These are phyloP conservation scores for Lactarius hatsudake DNA, from an alignment of 768 basidiomycete genomes.

Conservation along the genomic window DNA sequence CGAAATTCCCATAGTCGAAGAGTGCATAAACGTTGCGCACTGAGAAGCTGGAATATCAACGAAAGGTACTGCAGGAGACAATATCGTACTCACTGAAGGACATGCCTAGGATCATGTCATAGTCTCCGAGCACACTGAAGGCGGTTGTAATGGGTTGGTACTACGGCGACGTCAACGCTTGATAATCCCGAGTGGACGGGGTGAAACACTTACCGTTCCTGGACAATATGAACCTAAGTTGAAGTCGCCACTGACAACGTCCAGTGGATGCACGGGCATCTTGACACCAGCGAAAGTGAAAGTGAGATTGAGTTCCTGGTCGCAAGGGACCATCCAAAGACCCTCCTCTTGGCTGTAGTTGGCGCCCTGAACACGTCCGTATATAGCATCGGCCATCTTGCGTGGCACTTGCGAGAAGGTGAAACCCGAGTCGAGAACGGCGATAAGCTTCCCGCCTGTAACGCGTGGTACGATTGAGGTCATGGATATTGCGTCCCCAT, in stretches of 20 bases:
- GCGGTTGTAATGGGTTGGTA: slow-evolving; percentile 84
- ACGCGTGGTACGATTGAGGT: slow-evolving; percentile 69
- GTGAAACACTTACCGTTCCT: slow-evolving; percentile 53
- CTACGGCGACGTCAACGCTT: slow-evolving; percentile 35
- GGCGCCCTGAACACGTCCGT: slow-evolving; percentile 73
- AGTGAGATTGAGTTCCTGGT: slow-evolving; percentile 65
- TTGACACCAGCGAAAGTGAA: slow-evolving; percentile 66
- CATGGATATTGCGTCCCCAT: slow-evolving; percentile 58
- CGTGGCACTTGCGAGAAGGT: slow-evolving; percentile 72
- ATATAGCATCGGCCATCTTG: slow-evolving; percentile 74
- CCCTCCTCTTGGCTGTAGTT: slow-evolving; percentile 53
- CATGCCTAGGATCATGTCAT: slow-evolving; percentile 84
- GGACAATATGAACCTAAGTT: slow-evolving; percentile 47
- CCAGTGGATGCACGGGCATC: slow-evolving; percentile 76
- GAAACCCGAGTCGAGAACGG: slow-evolving; percentile 73
- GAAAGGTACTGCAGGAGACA: slow-evolving; percentile 3
- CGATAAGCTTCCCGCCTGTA: slow-evolving; percentile 61
- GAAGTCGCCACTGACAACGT: slow-evolving; percentile 61
- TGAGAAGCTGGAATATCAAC: slow-evolving; percentile 32
- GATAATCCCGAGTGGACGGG: neutral
- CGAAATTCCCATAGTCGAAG: slow-evolving; percentile 69
- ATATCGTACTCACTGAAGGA: slow-evolving; percentile 55
- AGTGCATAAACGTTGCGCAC: slow-evolving; percentile 76
- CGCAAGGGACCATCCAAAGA: slow-evolving; percentile 74
- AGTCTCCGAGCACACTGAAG: slow-evolving; percentile 72